These are phyloP conservation scores for Sextonia rubra DNA, from an alignment of 164 flowering plant species.

Conservation along the genomic window DNA sequence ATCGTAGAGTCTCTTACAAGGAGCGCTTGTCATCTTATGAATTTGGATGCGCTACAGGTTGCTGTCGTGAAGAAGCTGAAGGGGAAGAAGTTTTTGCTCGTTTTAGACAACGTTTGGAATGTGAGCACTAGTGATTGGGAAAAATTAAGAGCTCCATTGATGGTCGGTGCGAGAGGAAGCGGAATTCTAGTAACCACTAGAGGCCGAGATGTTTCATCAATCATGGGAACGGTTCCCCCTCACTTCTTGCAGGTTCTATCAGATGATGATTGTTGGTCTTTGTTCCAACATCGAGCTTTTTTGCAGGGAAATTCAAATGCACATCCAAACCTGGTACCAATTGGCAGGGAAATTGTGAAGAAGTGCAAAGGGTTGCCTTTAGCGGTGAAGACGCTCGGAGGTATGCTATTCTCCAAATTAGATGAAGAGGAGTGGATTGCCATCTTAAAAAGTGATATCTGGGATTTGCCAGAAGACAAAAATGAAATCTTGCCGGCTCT, in stretches of 20 bases:
- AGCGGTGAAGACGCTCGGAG: slow-evolving; percentile 8
- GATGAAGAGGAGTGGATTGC: slow-evolving; percentile 7
- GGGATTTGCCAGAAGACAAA: slow-evolving; percentile 7
- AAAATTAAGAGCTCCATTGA: neutral
- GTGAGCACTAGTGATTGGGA: slow-evolving; percentile 3
- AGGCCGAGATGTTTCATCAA: slow-evolving; percentile 5
- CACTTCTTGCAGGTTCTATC: neutral
- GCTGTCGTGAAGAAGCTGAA: neutral
- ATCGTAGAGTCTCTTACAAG: neutral
- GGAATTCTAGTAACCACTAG: slow-evolving; percentile 15
- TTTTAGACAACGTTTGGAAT: slow-evolving; percentile 19
- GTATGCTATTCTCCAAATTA: slow-evolving; percentile 1
- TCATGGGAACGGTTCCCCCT: slow-evolving; percentile 5
- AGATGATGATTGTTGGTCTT: slow-evolving; percentile 2
- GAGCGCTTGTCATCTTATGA: neutral
- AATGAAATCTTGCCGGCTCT: slow-evolving; percentile 7
- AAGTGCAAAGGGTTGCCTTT: slow-evolving; percentile 15
- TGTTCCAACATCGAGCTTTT: slow-evolving; percentile 7
- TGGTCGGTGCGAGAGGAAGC: slow-evolving; percentile 3
- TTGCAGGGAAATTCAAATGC: neutral
- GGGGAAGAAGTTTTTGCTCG: slow-evolving; percentile 12
- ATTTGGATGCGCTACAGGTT: slow-evolving; percentile 2
- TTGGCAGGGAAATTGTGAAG: slow-evolving; percentile 1
- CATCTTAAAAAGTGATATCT: slow-evolving; percentile 7
- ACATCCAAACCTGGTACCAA: neutral